Evolutionary conservation across 768 basidiomycete species (phyloP), one percentile per base, ranked within the genome.

Genomic region (Collybia sordida): DNA sequence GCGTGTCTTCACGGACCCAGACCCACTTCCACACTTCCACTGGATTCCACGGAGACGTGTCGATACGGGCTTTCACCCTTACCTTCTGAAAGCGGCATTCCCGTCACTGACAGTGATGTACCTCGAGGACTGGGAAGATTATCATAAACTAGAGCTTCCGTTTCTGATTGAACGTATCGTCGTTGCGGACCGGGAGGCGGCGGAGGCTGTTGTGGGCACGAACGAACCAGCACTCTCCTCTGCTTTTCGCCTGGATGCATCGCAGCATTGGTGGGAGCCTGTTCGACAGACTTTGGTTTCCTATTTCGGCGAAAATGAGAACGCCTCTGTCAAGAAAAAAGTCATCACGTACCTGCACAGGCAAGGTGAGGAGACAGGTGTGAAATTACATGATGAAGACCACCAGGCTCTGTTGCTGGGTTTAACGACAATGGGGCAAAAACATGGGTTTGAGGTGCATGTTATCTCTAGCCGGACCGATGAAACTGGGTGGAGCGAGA

Each of bases 81-180:
- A 80, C 57, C 70, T 86, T n/a, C 67, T 77, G 43, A 88, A 90
- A 60, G 79, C 83, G 0, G 83, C 86, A n/a, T 88, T 90, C 59
- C 88, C 90, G 0, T 78, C 74, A 14, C 75, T 88, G 54, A 80
- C 75, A 1, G 66, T 85, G 45, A 78, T 88, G 71, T 92, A 85
- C 63, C 50, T 71, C 15, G 79, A 85, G 50, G 92, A 94, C 59
- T 93, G 90, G 81, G 73, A 78, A 41, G 93, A 95, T 66, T 85
- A 86, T 57, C 74, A 78, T 31, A 73, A 78, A 50, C 80, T 90
- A 59, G 72, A 75, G 17, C 75, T 82, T 15, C 88, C 93, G 0
- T 92, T 85, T 63, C 58, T 93, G 15, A 69, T 91, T 46, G 86
- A 89, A 56, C 83, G 90, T 9, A 72, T 90, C 11, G 81, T 96